Evolutionary conservation across 768 basidiomycete genomes (phyloP), one percentile per base, ranked within the genome.

Genomic region (Wakefieldia striispora): DNA sequence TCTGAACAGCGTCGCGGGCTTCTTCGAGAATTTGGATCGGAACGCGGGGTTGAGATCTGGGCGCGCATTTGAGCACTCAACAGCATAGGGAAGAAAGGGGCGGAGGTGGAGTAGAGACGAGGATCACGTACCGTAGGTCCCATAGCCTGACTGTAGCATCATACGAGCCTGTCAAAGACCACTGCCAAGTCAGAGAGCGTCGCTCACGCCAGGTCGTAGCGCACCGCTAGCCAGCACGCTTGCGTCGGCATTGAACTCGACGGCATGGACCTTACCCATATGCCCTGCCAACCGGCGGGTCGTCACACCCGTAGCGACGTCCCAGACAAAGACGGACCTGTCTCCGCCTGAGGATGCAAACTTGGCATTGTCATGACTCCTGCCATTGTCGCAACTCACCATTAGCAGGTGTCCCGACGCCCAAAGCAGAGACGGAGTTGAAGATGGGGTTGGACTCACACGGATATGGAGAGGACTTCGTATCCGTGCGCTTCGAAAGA

Each of bases 311-410:
- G 88, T 82, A 16, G 86, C 81, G 10, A 99, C 97, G 63, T 99
- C 97, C 95, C 95, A 98, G 20, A 97, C 69, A 58, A 97, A 97
- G 1, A 97, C 84, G 43, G 86, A 84, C 54, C 91, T 83, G 68
- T 99, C 95, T 6, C 95, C 95, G 27, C 95, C 95, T 20, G 87
- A 91, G 3, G 91, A 95, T 13, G 87, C 94, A 59, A 99, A 94
- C 61, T 88, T 87, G 24, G 88, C 84, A 72, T 99, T 99, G 70
- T 99, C 95, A 57, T 92, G 85, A 37, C 92, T 81, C 35, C 91
- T 95, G 14, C 16, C 6, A 6, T 5, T 12, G 6, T n/a, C n/a
- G n/a, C n/a, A n/a, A n/a, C n/a, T n/a, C n/a, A n/a, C 14, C 20
- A 19, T 49, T 13, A 43, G 34, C 27, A 6, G 16, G 33, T 14